Evolutionary conservation across 306 rosid genomes (phyloP).

Genomic region (Urtica urens): DNA sequence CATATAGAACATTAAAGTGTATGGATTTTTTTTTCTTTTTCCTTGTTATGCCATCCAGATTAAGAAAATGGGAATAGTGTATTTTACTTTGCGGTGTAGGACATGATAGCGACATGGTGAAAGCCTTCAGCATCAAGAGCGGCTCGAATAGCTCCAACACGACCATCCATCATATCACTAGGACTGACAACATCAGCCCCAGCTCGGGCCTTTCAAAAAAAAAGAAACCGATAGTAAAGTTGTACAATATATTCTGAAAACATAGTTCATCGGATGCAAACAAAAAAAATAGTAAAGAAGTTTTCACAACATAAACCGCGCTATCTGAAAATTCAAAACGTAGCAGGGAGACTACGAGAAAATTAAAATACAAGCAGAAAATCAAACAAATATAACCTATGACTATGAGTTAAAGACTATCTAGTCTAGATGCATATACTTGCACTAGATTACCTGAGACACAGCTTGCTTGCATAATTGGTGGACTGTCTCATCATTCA

Average conservation of each 20-base stretch:
- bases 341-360: background rate
- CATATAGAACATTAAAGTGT: no score
- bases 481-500: conserved; percentile 94
- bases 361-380: background rate
- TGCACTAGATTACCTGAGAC: conserved; percentile 63
- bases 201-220: conserved; percentile 60
- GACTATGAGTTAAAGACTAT: conserved; percentile 2
- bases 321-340: background rate
- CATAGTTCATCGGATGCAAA: background rate
- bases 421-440: background rate
- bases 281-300: background rate
- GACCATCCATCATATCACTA: conserved; percentile 98
- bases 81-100: conserved; percentile 83
- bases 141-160: conserved; percentile 78
- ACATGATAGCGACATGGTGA: conserved; percentile 85
- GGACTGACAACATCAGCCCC: conserved; percentile 99
- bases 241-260: conserved; percentile 4
- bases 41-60: no score
- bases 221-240: conserved; percentile 6
- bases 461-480: conserved; percentile 93
- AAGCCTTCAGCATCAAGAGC: conserved; percentile 98
- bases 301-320: background rate
- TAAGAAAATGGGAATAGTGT: background rate
- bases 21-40: no score
- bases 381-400: background rate